A percentile compares a stretch with the other conserved stretches of the same genome.
Conservation (phyloP, 2,329 filamentous ascomycete species). For the Epichloe elymi region DNA sequence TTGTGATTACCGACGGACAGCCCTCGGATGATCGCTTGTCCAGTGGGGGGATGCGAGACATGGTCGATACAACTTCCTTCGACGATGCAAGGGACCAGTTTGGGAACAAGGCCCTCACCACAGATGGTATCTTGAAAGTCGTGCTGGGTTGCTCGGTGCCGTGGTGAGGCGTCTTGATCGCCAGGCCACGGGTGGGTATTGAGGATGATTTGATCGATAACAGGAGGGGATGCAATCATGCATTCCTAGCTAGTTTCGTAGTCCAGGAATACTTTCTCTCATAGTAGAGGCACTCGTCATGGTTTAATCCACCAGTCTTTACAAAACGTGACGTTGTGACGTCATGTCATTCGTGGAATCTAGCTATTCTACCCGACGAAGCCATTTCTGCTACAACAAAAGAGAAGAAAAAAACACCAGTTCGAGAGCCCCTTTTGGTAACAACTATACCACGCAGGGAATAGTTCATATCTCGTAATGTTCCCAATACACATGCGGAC, state of each 20-base stretch:
- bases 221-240: no score
- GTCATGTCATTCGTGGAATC: no score
- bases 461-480: neutral
- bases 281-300: no score
- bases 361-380: no score
- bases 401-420: no score
- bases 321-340: no score
- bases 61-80: constrained; percentile 78
- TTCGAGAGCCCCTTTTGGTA: no score
- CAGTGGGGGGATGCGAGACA: constrained; percentile 56
- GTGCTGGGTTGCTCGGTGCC: constrained; percentile 70
- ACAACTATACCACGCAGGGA: fast-evolving
- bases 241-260: no score
- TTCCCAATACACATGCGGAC: neutral
- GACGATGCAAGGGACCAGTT: constrained; percentile 26
- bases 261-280: no score
- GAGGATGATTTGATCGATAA: neutral
- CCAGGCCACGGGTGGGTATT: constrained; percentile 4
- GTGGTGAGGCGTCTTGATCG: constrained; percentile 42
- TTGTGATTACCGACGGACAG: constrained; percentile 81
- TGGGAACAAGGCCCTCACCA: constrained; percentile 37
- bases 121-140: constrained; percentile 64
- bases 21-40: constrained; percentile 62
- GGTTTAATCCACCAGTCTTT: no score
- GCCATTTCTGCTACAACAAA: no score